Evolutionary conservation across 2,329 filamentous ascomycete species (phyloP), one percentile per base, ranked within the genome.

Genomic region (Gliomastix tumulicola): DNA sequence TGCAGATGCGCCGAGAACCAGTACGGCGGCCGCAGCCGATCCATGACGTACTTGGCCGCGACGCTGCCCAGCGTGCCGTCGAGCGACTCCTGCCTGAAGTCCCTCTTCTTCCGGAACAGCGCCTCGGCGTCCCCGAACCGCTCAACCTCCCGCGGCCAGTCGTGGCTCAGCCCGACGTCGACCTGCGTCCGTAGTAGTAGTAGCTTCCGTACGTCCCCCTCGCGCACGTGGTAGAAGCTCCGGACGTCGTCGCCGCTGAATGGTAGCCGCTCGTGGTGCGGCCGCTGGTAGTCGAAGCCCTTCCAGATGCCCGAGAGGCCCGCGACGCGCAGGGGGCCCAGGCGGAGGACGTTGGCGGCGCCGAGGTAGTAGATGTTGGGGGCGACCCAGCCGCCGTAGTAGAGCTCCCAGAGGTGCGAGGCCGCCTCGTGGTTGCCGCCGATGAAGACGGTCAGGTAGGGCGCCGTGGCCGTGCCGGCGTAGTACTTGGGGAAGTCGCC

Each of bases 321-420:
- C 23, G 88, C 86, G 43, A 98, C 94, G 17, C 92, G 80, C 34
- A 98, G 64, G 2, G 86, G 83, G 0, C 90, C 90, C 21, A 94
- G 68, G 15, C 83, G 81, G 28, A 98, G 57, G 8, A 98, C 82
- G 54, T 94, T 96, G 41, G 92, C 88, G 22, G 88, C 87, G 34
- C 92, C 92, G 57, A 97, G 74, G 62, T 96, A 98, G 68, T 96
- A 98, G 44, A 98, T 97, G 48, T 92, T 94, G 8, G 88, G 88
- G 7, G 90, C 90, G 6, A 88, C 92, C 92, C 92, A 98, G 35
- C 92, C 92, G 35, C 92, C 92, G 55, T 97, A 94, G 65, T 87
- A 94, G 1, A 98, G 74, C 62, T 98, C 92, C 69, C 82, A 92
- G 6, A 95, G 68, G 59, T 97, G 80, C 35, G 85, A 88, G 51